Percentiles rank a stretch among this genome's conserved stretches.
These are phyloP conservation scores for Kwoniella sp. DNA, from an alignment of 768 basidiomycete genomes.

Conservation along the genomic window DNA sequence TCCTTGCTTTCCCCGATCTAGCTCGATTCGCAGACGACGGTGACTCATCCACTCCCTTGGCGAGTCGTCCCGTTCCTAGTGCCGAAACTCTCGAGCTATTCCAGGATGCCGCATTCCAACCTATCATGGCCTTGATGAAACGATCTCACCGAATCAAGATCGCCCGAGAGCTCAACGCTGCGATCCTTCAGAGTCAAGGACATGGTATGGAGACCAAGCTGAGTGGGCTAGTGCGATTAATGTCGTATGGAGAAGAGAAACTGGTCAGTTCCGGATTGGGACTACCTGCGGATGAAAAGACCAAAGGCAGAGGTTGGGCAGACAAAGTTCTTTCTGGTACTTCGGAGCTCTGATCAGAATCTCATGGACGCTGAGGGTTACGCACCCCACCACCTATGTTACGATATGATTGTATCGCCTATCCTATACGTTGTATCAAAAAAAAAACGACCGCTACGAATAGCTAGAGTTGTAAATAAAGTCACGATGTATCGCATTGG, in stretches of 20 bases:
- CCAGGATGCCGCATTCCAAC: conserved; percentile 59
- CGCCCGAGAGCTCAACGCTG: conserved; percentile 93
- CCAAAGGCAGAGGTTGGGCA: conserved; percentile 41
- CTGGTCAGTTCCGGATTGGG: conserved; percentile 61
- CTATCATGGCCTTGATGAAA: conserved; percentile 76
- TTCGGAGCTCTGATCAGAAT: not conserved
- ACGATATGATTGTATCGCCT: no score
- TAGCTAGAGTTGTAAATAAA: no score
- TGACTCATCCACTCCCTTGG: conserved; percentile 12
- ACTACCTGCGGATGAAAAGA: conserved; percentile 31
- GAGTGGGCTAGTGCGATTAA: conserved; percentile 74
- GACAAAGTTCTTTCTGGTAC: conserved; percentile 58
- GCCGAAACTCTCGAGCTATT: conserved; percentile 30
- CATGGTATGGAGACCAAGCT: conserved; percentile 92
- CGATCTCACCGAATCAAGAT: conserved; percentile 88
- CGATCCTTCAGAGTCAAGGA: conserved; percentile 86
- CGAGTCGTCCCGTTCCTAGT: conserved; percentile 14
- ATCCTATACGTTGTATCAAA: no score
- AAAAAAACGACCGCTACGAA: no score
- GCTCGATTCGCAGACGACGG: conserved; percentile 45
- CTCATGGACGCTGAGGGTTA: not conserved
- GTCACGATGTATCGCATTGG: no score
- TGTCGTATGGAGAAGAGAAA: conserved; percentile 84
- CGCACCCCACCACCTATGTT: no score
- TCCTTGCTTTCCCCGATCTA: conserved; percentile 63